Evolutionary conservation across 768 basidiomycete species (phyloP), one percentile per base, ranked within the genome.

Genomic region (Ramaria sp.): DNA sequence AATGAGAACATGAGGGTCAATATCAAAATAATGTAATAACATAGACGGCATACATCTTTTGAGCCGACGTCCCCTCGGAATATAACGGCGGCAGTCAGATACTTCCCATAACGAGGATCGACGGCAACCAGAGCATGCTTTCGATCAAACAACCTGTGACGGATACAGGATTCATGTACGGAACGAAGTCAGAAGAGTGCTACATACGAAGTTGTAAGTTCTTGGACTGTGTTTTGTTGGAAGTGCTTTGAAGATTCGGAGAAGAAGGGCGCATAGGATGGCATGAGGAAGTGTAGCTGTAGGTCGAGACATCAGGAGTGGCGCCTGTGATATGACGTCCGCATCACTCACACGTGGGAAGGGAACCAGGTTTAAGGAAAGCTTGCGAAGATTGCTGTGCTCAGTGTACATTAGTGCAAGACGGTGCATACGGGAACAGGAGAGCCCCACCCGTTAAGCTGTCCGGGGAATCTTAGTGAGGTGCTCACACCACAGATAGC

Each of bases 401-500:
- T 43, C 16, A 55, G 55, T 8, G 52, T 56, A 18, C 38, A 58
- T 52, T 10, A 37, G 24, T 7, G 22, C 16, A 13, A 6, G 28
- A 47, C 36, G 24, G 27, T 13, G 28, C 50, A 50, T n/a, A 18
- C n/a, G 16, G 18, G 37, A 25, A 41, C 42, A 7, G 5, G 49
- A 18, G 24, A 15, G 38, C 27, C 78, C 10, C 56, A 85, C 86
- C 88, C 89, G 63, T 94, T 94, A 54, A 94, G 71, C 66, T 93
- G 91, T 28, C 91, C 91, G n/a, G 92, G 89, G 75, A 94, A 92
- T 38, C 91, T 84, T 56, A 94, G 71, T 61, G 88, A 88, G 2
- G 92, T 95, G 64, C 88, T 93, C 48, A 94, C 83, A 45, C 95
- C 95, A 58, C 88, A 87, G 90, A 98, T 95, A 36, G 95, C 91